Conservation (phyloP, 345 rosid genomes). For the thale cress (Arabidopsis thaliana) region DNA sequence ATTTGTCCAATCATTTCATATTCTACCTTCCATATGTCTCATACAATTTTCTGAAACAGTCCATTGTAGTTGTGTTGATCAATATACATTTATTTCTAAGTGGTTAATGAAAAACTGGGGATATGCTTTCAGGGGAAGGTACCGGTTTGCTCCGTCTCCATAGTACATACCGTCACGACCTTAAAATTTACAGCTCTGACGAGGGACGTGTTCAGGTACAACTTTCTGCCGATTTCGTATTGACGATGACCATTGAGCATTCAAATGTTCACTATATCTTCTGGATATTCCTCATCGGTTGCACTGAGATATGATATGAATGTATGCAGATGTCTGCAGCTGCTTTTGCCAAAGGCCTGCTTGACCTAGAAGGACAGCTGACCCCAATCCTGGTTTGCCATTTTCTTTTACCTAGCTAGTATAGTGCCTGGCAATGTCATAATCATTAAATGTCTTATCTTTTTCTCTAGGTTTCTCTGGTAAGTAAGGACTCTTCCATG, state of each 20-base stretch:
- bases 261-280: conserved; percentile 19
- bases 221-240: conserved; percentile 19
- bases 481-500: conserved; percentile 99
- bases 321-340: conserved; percentile 96
- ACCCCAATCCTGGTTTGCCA: conserved; percentile 93
- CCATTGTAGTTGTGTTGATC: conserved; percentile 18
- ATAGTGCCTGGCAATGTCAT: conserved; percentile 3
- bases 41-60: conserved; percentile 14
- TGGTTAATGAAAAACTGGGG: conserved; percentile 3
- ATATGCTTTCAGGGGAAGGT: conserved; percentile 84
- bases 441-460: conserved; percentile 26
- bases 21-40: conserved; percentile 19
- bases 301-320: conserved; percentile 28
- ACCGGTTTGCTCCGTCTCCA: conserved; percentile 97
- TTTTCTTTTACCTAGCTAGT: conserved; percentile 26
- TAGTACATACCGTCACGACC: conserved; percentile 98
- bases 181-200: conserved; percentile 98
- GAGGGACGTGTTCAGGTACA: conserved; percentile 99
- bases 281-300: conserved; percentile 13
- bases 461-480: conserved; percentile 86
- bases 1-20: conserved; percentile 18
- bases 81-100: background rate
- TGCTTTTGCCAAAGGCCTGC: conserved; percentile 99
- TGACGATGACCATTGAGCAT: conserved; percentile 10
- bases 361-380: conserved; percentile 97